These are phyloP conservation scores for Alternaria sp. DNA, from an alignment of 2,329 filamentous ascomycete genomes.

Conservation along the genomic window DNA sequence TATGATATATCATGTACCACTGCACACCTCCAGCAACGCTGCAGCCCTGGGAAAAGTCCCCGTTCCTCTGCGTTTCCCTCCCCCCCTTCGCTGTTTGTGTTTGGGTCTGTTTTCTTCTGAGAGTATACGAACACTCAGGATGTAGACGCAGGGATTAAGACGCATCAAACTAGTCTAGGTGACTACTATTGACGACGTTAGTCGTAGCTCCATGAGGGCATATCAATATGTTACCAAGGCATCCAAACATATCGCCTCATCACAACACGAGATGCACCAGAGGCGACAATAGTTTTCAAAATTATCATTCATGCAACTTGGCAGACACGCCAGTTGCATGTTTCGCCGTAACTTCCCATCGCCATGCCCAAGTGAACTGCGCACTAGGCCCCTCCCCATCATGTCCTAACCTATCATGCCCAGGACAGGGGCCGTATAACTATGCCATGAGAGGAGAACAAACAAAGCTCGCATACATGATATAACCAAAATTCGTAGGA, in stretches of 20 bases:
- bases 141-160: too few species aligned
- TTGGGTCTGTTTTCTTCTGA: too few species aligned
- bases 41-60: too few species aligned
- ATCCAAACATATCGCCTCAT: neutral
- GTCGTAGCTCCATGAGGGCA: too few species aligned
- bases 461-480: constrained; percentile 17
- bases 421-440: constrained; percentile 20
- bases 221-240: neutral
- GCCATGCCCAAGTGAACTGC: constrained; percentile 7
- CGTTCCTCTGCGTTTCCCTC: too few species aligned
- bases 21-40: too few species aligned
- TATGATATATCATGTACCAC: too few species aligned
- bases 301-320: constrained; percentile 17
- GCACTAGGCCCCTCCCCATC: neutral
- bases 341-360: constrained; percentile 3
- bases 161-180: too few species aligned
- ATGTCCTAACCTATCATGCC: neutral
- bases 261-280: neutral
- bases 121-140: too few species aligned
- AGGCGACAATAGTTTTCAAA: neutral
- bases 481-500: constrained; percentile 13
- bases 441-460: constrained; percentile 25
- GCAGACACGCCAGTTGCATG: constrained; percentile 1
- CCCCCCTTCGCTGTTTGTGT: too few species aligned
- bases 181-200: too few species aligned